Evolutionary conservation across 805 yeast species (phyloP).

Genomic region (Wickerhamiella lipophila): DNA sequence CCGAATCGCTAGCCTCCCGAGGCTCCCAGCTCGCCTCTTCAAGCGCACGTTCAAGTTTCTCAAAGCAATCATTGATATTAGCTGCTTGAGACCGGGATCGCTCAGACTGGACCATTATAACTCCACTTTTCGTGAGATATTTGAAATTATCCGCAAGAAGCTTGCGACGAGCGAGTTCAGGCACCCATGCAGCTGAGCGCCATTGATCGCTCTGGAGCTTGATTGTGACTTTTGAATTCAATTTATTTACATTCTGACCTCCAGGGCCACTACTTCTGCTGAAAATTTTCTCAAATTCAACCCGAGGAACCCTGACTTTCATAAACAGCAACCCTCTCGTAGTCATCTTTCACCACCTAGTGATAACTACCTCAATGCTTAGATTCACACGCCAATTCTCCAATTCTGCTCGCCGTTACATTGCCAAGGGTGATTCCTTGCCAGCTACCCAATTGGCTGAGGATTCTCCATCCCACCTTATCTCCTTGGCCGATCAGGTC

Average conservation of each 20-base stretch:
- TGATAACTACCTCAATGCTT: neutral
- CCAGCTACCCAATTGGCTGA: constrained; percentile 46
- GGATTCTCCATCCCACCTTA: constrained; percentile 51
- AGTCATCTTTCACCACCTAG: neutral
- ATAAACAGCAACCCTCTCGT: neutral
- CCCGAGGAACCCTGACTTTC: constrained; percentile 15
- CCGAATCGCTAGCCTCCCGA: constrained; percentile 36
- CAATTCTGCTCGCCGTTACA: constrained; percentile 23
- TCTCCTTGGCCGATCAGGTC: constrained; percentile 41
- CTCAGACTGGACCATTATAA: constrained; percentile 50
- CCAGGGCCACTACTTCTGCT: constrained; percentile 73
- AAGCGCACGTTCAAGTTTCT: constrained; percentile 45
- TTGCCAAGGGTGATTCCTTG: constrained; percentile 47
- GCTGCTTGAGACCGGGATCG: constrained; percentile 42
- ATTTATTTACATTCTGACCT: constrained; percentile 75
- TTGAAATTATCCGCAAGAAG: constrained; percentile 30
- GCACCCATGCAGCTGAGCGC: constrained; percentile 46
- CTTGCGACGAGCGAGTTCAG: constrained; percentile 37
- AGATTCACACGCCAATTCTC: constrained; percentile 14
- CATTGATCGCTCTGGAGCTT: constrained; percentile 35
- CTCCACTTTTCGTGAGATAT: constrained; percentile 44
- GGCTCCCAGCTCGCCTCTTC: constrained; percentile 36
- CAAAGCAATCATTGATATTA: constrained; percentile 46
- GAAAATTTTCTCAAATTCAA: constrained; percentile 35
- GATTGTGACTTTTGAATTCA: constrained; percentile 51